Conservation (phyloP, 371 early-diverging fungal species). For the Saksenaea vasiformis region DNA sequence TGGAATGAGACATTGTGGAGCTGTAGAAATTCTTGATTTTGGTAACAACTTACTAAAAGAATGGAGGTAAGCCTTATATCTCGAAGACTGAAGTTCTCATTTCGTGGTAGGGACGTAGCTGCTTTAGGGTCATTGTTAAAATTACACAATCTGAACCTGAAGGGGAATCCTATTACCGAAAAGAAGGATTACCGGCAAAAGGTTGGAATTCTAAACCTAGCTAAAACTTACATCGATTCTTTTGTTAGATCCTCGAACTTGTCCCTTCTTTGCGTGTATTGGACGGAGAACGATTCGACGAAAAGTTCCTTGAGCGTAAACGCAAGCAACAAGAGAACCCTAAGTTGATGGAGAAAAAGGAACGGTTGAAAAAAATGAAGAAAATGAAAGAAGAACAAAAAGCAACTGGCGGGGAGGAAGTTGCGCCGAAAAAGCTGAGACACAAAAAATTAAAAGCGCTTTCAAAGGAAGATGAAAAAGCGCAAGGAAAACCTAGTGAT, state of each 20-base stretch:
- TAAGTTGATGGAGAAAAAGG: conserved; percentile 44
- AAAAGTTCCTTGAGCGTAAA: conserved; percentile 71
- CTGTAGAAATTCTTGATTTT: conserved; percentile 73
- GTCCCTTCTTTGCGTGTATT: conserved; percentile 75
- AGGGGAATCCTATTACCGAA: conserved; percentile 77
- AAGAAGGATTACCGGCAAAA: conserved; percentile 66
- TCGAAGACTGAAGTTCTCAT: not conserved
- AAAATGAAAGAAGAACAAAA: conserved; percentile 17
- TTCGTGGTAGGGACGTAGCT: conserved; percentile 54
- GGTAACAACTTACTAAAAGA: conserved; percentile 70
- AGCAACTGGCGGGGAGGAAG: conserved; percentile 15
- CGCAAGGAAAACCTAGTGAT: conserved; percentile 5
- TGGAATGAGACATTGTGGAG: conserved; percentile 50
- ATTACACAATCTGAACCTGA: conserved; percentile 74
- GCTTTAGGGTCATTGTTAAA: conserved; percentile 58
- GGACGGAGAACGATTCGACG: conserved; percentile 84
- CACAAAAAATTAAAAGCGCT: conserved; percentile 11
- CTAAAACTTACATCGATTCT: not conserved
- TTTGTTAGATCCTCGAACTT: conserved; percentile 53
- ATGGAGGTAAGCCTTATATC: conserved; percentile 48
- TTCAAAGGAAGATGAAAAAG: conserved; percentile 12
- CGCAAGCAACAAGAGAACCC: conserved; percentile 50
- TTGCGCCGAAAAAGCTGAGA: conserved; percentile 12
- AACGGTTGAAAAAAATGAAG: conserved; percentile 39
- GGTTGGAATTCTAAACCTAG: conserved; percentile 29